Percentiles rank a stretch among this genome's conserved stretches.
Conservation (phyloP, 495 filamentous ascomycete genomes). For the Hypoxylon trugodes region DNA sequence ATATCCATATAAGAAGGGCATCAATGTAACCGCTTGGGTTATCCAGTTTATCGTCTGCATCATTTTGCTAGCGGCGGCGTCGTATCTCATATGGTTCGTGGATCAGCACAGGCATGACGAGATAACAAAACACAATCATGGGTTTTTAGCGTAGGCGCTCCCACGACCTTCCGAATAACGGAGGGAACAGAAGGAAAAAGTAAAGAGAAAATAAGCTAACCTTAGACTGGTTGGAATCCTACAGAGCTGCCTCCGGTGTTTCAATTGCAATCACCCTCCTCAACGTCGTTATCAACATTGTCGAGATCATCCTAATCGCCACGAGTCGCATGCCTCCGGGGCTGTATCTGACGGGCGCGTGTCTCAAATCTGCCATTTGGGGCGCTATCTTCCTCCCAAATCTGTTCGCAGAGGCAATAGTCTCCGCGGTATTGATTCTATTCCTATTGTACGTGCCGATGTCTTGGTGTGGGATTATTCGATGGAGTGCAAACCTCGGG, state of each 20-base stretch:
- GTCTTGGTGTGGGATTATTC: not conserved
- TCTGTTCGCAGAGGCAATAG: conserved; percentile 2
- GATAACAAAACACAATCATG: not conserved
- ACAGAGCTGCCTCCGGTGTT: conserved; percentile 23
- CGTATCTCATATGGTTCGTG: conserved; percentile 11
- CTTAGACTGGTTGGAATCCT: not conserved
- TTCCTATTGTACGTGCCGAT: conserved; percentile 28
- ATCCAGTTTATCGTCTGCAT: conserved; percentile 33
- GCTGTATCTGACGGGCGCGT: conserved; percentile 29
- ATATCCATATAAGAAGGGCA: conserved; percentile 36
- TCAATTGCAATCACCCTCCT: conserved; percentile 27
- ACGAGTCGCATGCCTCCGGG: conserved; percentile 26
- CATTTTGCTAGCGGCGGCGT: conserved; percentile 23
- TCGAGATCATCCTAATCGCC: conserved; percentile 38
- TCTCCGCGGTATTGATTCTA: conserved; percentile 21
- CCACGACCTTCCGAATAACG: not conserved
- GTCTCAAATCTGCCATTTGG: conserved; percentile 37
- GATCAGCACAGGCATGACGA: not conserved
- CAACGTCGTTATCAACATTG: conserved; percentile 34
- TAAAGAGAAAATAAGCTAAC: conserved; percentile 14
- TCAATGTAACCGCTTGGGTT: conserved; percentile 36
- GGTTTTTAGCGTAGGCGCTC: conserved; percentile 17
- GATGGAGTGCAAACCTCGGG: not conserved
- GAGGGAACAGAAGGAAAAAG: not conserved
- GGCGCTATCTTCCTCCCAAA: conserved; percentile 28